Percentiles rank a stretch among this genome's conserved stretches.
Conservation (phyloP, 768 basidiomycete genomes). For the Dioszegia aurantiaca region DNA sequence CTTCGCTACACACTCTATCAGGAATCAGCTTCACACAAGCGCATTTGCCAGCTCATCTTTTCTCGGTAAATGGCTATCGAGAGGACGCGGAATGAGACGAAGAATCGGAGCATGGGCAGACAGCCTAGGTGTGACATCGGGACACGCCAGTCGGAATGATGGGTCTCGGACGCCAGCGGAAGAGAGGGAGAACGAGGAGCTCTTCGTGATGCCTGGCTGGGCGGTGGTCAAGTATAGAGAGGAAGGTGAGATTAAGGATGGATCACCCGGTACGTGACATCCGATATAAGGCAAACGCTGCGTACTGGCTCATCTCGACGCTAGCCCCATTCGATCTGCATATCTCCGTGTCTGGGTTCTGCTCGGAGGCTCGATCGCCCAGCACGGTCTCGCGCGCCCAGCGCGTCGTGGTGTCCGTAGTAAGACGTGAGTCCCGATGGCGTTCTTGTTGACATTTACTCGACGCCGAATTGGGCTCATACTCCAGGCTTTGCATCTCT, state of each 20-base stretch:
- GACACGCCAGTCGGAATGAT: constrained; percentile 1
- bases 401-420: constrained; percentile 69
- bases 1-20: no score
- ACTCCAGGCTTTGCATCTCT: constrained; percentile 74
- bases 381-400: constrained; percentile 70
- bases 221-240: constrained; percentile 16
- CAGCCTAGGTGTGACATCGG: constrained; percentile 14
- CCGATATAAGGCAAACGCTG: background rate
- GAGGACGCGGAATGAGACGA: constrained; percentile 15
- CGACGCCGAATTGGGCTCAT: no score
- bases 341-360: constrained; percentile 74
- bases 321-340: constrained; percentile 63
- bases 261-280: constrained; percentile 6
- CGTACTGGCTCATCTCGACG: background rate
- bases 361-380: constrained; percentile 61
- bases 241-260: background rate
- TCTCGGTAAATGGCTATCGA: constrained; percentile 5
- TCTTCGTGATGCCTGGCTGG: constrained; percentile 24
- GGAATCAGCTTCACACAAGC: no score
- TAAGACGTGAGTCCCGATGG: constrained; percentile 67
- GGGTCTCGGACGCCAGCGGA: background rate
- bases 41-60: background rate
- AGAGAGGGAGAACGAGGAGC: constrained; percentile 6
- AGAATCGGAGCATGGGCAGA: constrained; percentile 22
- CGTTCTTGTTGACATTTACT: no score